phyloP scores from a whole-genome alignment of 257 asterid genomes.

The Penstemon eatonii region DNA sequence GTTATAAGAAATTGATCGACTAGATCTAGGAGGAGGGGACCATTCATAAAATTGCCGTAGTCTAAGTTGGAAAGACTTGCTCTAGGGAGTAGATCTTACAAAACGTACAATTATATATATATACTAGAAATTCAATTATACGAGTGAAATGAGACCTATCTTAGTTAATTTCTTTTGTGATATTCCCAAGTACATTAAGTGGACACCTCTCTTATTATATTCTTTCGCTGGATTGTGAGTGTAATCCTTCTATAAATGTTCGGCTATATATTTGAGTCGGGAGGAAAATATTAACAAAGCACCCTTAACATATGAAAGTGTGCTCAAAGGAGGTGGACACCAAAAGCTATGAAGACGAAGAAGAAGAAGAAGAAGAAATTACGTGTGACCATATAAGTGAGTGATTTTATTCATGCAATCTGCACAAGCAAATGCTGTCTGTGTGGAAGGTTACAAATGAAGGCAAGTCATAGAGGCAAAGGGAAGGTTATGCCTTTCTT shows the following conservation, averaged over 20 bases:
- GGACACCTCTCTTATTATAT: no score
- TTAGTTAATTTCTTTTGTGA: no score
- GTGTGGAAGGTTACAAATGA: slow-evolving; percentile 19
- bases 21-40: slow-evolving; percentile 30
- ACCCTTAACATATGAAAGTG: slow-evolving; percentile 5
- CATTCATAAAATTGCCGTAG: slow-evolving; percentile 24
- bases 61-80: slow-evolving; percentile 10
- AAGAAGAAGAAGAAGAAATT: slow-evolving; percentile 40
- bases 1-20: slow-evolving; percentile 23
- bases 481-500: slow-evolving; percentile 76
- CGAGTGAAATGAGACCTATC: no score
- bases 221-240: no score
- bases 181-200: no score
- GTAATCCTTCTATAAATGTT: no score
- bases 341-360: slow-evolving; percentile 24
- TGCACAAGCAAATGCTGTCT: not conserved
- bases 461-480: slow-evolving; percentile 71
- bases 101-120: no score
- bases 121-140: no score
- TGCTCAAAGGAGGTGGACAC: not conserved
- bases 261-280: not conserved
- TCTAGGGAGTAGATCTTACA: not conserved
- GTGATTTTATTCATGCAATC: not conserved
- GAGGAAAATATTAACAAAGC: slow-evolving; percentile 1
- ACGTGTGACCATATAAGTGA: not conserved